Conservation (phyloP, 257 asterid genomes). For the Solanum pimpinellifolium region DNA sequence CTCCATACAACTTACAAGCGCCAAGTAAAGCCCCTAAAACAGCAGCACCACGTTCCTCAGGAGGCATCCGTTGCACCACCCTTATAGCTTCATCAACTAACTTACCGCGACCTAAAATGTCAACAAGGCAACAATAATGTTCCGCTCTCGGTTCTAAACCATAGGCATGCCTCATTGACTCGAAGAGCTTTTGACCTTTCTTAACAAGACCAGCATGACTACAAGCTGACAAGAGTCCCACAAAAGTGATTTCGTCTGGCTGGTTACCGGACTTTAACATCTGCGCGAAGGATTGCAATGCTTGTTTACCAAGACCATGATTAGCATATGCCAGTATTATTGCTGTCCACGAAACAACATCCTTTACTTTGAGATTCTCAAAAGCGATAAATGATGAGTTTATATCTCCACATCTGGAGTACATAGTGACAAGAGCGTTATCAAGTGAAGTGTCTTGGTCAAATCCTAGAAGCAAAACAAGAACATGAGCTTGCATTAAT, state of each 20-base stretch:
- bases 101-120: conserved; percentile 32
- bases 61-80: conserved; percentile 44
- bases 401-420: conserved; percentile 4
- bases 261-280: conserved; percentile 36
- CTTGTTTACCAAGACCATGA: conserved; percentile 43
- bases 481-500: neutral
- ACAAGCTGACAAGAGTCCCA: conserved; percentile 55
- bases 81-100: conserved; percentile 29
- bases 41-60: conserved; percentile 30
- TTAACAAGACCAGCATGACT: conserved; percentile 55
- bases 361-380: neutral
- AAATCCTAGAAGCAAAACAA: neutral
- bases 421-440: conserved; percentile 6
- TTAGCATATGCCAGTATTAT: conserved; percentile 44
- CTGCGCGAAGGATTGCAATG: conserved; percentile 38
- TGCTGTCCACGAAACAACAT: conserved; percentile 6
- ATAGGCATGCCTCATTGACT: conserved; percentile 35
- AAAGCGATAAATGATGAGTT: neutral
- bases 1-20: conserved; percentile 43
- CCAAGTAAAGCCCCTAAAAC: conserved; percentile 59
- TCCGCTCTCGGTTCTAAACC: conserved; percentile 36
- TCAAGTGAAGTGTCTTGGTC: neutral
- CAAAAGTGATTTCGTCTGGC: conserved; percentile 42
- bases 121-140: conserved; percentile 40
- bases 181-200: conserved; percentile 47